Percentiles rank a stretch among this genome's conserved stretches.
Conservation (phyloP, 192 early-diverging fungal species). For the Rhizophagus sp. region DNA sequence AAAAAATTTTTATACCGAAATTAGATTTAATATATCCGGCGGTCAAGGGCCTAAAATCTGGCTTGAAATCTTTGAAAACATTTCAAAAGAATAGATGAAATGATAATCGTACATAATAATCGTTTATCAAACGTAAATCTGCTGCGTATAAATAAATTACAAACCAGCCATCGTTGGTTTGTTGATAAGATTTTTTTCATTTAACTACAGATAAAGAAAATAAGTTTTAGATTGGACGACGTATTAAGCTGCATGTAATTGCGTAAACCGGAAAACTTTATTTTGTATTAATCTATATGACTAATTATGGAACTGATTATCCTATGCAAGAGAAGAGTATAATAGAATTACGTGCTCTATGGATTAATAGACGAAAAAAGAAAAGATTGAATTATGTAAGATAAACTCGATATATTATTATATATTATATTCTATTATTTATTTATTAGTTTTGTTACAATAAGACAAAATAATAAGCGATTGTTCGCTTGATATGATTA, state of each 20-base stretch:
- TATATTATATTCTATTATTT: no score
- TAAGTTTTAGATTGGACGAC: background rate
- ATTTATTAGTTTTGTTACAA: background rate
- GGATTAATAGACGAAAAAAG: background rate
- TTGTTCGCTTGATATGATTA: background rate
- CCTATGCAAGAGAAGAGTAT: background rate
- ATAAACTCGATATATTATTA: no score
- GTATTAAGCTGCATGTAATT: background rate
- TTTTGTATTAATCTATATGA: background rate
- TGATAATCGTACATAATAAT: no score
- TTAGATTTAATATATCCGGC: no score
- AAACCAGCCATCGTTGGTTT: background rate
- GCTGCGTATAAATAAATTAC: background rate
- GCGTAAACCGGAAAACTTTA: background rate
- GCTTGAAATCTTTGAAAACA: no score
- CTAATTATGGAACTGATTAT: background rate
- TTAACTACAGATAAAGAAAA: background rate
- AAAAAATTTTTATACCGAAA: no score
- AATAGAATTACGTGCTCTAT: background rate
- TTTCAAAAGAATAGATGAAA: no score
- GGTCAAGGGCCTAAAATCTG: no score
- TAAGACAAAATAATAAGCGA: background rate
- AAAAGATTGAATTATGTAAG: background rate
- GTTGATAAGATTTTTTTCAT: background rate
- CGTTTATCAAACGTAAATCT: no score